Base-by-base conservation (phyloP, 73 alveolate species). In the Tetrahymena malaccensis region DNA sequence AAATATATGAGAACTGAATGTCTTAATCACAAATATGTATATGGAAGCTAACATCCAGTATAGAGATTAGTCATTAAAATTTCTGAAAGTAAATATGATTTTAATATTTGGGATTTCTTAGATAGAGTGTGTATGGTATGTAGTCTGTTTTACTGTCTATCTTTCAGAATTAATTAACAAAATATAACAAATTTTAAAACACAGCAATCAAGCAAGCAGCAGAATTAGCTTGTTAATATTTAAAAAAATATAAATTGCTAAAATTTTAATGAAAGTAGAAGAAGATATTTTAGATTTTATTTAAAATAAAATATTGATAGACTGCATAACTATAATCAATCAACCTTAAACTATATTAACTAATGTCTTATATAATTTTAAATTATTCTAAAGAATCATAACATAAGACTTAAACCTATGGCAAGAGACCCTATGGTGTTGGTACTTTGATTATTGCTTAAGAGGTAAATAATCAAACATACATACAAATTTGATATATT, bases 391-490 rank as follows among this genome's bases (percentile, higher is more conserved):
- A 10, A 96, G 97, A 98, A 97, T 95, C 99, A 21, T 98, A 99
- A 96, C 98, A 97, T 94, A 98, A 98, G 97, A 99, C 99, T 43
- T 97, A 96, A 96, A 97, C 98, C 94, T 97, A 98, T 33, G 98
- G 98, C 43, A 98, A 99, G 98, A 98, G 99, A 96, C 99, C 99
- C 35, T 99, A 98, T 93, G 99, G 99, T n/a, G 99, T 98, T 93
- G 99, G 99, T 13, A 94, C 98, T 94, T 97, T 98, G 57, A 98
- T 98, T 38, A 99, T 98, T 35, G 99, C 99, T 12, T 89, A 94
- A 95, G 99, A 98, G 96, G 98, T 95, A 83, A 43, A 27, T 1
- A 22, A n/a, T 93, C 43, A 35, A 35, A 4, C 6, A 35, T 4
- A 17, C 4, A 43, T 93, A 4, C 17, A 17, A 70, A 11, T 11